These are phyloP conservation scores for Botryotinia convoluta DNA, from an alignment of 2,329 filamentous ascomycete genomes.

Conservation along the genomic window DNA sequence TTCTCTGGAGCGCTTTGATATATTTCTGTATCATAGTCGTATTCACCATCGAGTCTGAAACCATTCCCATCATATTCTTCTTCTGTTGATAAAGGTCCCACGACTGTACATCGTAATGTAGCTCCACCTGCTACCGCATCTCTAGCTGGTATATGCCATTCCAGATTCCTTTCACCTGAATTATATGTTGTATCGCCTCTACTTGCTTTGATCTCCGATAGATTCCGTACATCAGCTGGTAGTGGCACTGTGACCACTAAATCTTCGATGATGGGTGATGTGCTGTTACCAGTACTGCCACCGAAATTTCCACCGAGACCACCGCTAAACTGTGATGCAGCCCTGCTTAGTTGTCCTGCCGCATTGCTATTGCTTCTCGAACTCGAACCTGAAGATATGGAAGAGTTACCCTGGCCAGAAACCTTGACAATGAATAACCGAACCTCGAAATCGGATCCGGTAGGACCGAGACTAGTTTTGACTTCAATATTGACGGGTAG, in stretches of 20 bases:
- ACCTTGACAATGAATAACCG: constrained; percentile 68
- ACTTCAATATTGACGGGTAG: constrained; percentile 81
- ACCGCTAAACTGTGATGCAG: constrained; percentile 47
- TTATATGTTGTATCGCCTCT: constrained; percentile 82
- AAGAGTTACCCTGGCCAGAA: constrained; percentile 47
- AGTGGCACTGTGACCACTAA: constrained; percentile 76
- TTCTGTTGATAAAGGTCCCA: constrained; percentile 58
- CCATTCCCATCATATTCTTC: constrained; percentile 44
- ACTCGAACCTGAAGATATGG: constrained; percentile 40
- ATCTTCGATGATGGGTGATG: constrained; percentile 64
- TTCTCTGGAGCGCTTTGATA: constrained; percentile 48
- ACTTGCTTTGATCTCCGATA: constrained; percentile 77
- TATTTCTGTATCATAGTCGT: constrained; percentile 52
- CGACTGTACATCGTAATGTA: constrained; percentile 75
- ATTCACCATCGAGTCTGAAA: constrained; percentile 39
- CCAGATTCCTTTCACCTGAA: constrained; percentile 66
- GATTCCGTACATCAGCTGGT: constrained; percentile 73
- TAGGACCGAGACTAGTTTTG: constrained; percentile 71
- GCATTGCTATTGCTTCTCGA: constrained; percentile 39
- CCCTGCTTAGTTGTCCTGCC: constrained; percentile 40
- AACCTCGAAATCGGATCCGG: constrained; percentile 85
- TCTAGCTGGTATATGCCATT: constrained; percentile 80
- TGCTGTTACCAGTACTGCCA: constrained; percentile 44
- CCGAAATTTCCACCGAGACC: constrained; percentile 40
- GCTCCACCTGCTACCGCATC: constrained; percentile 71